Evolutionary conservation across 352 stramenopile genomes (phyloP).

Genomic region (Phytophthora sojae): DNA sequence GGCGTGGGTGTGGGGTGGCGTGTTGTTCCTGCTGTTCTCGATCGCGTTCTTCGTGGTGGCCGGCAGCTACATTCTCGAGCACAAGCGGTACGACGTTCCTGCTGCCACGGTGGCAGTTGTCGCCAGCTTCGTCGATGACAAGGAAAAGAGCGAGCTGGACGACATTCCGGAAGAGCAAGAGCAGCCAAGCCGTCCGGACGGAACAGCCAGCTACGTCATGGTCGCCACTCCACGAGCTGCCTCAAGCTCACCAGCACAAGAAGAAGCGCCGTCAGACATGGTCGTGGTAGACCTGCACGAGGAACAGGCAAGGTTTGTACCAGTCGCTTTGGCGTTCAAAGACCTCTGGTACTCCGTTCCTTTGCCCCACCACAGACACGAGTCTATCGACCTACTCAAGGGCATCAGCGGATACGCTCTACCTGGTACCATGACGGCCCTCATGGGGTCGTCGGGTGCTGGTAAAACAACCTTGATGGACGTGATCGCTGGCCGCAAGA

Average conservation of each 20-base stretch:
- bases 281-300: constrained; percentile 18
- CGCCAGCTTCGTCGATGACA: neutral
- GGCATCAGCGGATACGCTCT: constrained; percentile 55
- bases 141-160: constrained; percentile 15
- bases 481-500: constrained; percentile 88
- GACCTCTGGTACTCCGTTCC: constrained; percentile 42
- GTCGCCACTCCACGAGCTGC: constrained; percentile 15
- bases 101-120: constrained; percentile 16
- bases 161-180: constrained; percentile 8
- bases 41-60: neutral
- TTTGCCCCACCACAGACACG: constrained; percentile 3
- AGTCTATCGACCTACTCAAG: constrained; percentile 71
- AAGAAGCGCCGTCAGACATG: neutral
- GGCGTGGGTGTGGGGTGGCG: constrained; percentile 26
- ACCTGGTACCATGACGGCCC: constrained; percentile 50
- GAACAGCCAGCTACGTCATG: constrained; percentile 20
- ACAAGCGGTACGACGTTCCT: constrained; percentile 26
- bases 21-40: constrained; percentile 19
- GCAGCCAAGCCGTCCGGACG: constrained; percentile 1
- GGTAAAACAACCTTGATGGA: constrained; percentile 70
- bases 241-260: neutral
- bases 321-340: constrained; percentile 37
- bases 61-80: neutral
- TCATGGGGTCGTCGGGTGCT: constrained; percentile 63
- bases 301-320: constrained; percentile 10